Percentiles rank a stretch among this genome's conserved stretches.
phyloP scores from a whole-genome alignment of 2,329 filamentous ascomycete genomes.

The Epichloe aotearoae region DNA sequence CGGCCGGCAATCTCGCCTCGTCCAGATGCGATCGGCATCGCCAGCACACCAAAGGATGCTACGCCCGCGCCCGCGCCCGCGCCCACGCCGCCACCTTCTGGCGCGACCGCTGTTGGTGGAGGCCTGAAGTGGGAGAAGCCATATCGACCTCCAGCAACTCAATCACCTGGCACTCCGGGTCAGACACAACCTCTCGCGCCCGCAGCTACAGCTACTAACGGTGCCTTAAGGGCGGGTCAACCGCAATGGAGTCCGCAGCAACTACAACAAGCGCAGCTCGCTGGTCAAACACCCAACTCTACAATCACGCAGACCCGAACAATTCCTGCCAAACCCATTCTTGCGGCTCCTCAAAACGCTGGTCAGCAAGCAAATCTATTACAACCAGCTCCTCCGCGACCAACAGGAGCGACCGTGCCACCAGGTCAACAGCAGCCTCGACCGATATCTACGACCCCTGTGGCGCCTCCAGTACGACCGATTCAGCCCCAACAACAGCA shows the following conservation, averaged over 20 bases:
- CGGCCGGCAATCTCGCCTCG: constrained; percentile 21
- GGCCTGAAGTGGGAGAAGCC: constrained; percentile 29
- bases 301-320: constrained; percentile 10
- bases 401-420: constrained; percentile 15
- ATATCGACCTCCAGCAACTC: constrained; percentile 22
- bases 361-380: constrained; percentile 22
- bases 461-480: constrained; percentile 21
- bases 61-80: constrained; percentile 7
- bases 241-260: constrained; percentile 6
- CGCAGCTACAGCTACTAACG: background rate
- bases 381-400: constrained; percentile 21
- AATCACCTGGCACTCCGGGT: constrained; percentile 6
- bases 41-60: constrained; percentile 18
- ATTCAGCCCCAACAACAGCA: constrained; percentile 19
- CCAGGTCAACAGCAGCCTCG: constrained; percentile 16
- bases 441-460: constrained; percentile 19
- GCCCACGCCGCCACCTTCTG: background rate
- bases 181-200: constrained; percentile 8
- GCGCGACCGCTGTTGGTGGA: background rate
- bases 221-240: background rate
- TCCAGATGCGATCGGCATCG: constrained; percentile 14
- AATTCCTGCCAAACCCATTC: constrained; percentile 16
- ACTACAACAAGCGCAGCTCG: constrained; percentile 7
- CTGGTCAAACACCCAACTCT: background rate
- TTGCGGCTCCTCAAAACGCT: constrained; percentile 22